phyloP scores from a whole-genome alignment of 1,284 basidiomycete species.

The Peniophora sp. region DNA sequence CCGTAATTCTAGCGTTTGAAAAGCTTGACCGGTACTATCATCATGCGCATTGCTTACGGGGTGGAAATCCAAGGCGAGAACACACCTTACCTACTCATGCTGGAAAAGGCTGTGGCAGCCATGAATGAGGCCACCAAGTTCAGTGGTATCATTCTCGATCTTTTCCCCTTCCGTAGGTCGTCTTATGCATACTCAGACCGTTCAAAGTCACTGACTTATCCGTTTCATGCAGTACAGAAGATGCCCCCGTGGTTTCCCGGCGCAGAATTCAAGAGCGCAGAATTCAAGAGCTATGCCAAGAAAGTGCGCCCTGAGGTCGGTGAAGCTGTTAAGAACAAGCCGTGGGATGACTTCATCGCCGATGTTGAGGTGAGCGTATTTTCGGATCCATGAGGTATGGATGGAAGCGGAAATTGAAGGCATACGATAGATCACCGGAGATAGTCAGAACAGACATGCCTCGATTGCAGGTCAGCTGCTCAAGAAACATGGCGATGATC shows the following conservation, averaged over 20 bases:
- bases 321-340: not conserved
- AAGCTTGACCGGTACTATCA: not conserved
- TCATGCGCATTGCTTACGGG: not conserved
- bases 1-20: no score
- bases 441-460: no score
- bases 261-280: conserved; percentile 7
- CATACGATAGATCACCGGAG: no score
- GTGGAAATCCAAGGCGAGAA: not conserved
- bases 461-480: no score
- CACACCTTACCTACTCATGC: not conserved
- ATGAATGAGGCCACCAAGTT: not conserved
- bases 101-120: not conserved
- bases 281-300: conserved; percentile 4
- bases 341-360: not conserved
- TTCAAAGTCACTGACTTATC: no score
- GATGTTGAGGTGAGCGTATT: no score
- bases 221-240: conserved; percentile 2
- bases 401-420: no score
- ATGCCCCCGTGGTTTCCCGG: conserved; percentile 10
- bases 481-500: no score
- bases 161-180: not conserved
- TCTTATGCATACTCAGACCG: not conserved
- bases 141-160: not conserved
- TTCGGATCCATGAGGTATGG: no score
- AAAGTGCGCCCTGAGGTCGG: not conserved